A percentile compares a stretch with the other conserved stretches of the same genome.
phyloP scores from a whole-genome alignment of 306 rosid genomes.

The Malus domestica region DNA sequence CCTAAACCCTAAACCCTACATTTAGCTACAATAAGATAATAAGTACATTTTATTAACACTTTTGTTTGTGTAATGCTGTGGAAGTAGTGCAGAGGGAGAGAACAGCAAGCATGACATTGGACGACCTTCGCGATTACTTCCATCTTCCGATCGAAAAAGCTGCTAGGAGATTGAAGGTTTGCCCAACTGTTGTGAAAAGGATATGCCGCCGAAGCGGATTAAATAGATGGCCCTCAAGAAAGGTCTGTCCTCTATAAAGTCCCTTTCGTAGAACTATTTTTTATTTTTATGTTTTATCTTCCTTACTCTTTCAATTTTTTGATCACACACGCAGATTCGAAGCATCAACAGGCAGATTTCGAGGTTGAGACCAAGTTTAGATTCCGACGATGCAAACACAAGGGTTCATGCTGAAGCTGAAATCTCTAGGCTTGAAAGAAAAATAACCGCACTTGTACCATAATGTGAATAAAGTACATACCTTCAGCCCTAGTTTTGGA shows the following conservation, averaged over 20 bases:
- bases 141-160: conserved; percentile 57
- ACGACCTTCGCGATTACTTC: conserved; percentile 35
- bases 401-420: conserved; percentile 35
- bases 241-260: conserved; percentile 27
- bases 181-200: conserved; percentile 66
- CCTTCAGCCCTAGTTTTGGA: not conserved
- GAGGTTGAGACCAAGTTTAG: conserved; percentile 12
- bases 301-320: not conserved
- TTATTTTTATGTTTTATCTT: not conserved
- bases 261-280: not conserved
- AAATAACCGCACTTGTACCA: conserved; percentile 26
- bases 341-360: conserved; percentile 37
- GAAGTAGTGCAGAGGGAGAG: conserved; percentile 51
- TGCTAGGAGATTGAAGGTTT: conserved; percentile 29
- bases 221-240: conserved; percentile 72
- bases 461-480: not conserved
- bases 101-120: conserved; percentile 35
- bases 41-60: not conserved
- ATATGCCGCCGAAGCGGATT: conserved; percentile 49
- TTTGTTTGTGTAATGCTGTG: not conserved
- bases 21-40: not conserved
- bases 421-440: conserved; percentile 39
- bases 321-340: conserved; percentile 25
- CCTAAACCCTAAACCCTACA: not conserved
- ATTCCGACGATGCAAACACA: conserved; percentile 10